Percentiles rank a stretch among this genome's conserved stretches.
Conservation (phyloP, 108 stramenopile genomes). For the Aurantiochytrium sp. region DNA sequence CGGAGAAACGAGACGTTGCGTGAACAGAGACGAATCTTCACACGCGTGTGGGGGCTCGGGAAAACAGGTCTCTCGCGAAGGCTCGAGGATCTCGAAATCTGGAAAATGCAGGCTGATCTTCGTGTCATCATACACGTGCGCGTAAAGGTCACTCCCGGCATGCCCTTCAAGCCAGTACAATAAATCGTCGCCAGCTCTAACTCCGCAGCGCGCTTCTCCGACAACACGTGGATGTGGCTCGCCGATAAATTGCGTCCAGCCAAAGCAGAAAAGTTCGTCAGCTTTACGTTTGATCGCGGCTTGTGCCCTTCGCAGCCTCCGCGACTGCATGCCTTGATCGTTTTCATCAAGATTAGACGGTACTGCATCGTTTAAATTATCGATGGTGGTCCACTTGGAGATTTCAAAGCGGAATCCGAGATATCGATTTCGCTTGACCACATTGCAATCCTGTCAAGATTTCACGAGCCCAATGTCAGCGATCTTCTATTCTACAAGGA, state of each 20-base stretch:
- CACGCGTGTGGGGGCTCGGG: background rate
- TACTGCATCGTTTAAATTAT: too few relatives aligned
- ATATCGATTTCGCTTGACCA: background rate
- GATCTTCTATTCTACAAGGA: background rate
- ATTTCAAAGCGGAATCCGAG: constrained; percentile 13
- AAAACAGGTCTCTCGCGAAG: background rate
- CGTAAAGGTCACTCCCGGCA: background rate
- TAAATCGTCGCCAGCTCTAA: background rate
- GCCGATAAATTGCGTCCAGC: background rate
- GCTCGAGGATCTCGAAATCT: constrained; percentile 38
- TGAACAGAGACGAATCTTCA: background rate
- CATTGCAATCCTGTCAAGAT: background rate
- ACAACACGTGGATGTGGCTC: background rate
- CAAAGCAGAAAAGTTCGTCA: background rate
- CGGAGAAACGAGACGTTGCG: background rate
- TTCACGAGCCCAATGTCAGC: background rate
- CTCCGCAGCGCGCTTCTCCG: background rate
- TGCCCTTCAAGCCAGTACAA: background rate
- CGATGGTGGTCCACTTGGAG: background rate
- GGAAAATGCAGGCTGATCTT: constrained; percentile 50
- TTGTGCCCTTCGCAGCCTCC: background rate
- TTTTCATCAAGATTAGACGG: too few relatives aligned
- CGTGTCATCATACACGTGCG: constrained; percentile 34
- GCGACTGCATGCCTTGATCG: background rate
- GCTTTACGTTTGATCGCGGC: background rate